phyloP scores from a whole-genome alignment of 1,139 yeast genomes.

The Lodderomyces metapsilosis region DNA sequence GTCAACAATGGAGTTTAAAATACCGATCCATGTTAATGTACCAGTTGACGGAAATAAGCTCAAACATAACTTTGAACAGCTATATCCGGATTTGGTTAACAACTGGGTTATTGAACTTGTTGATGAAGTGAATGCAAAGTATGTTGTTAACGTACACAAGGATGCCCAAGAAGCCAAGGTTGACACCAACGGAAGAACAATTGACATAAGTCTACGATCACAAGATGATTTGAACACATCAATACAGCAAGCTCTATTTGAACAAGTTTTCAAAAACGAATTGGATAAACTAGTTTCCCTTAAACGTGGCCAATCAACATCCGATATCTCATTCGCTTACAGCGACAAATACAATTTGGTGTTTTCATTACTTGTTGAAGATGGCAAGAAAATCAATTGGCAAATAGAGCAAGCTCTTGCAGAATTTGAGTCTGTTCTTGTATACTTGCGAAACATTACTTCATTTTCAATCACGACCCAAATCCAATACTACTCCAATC shows the following conservation, averaged over 20 bases:
- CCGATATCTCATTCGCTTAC: slow-evolving; percentile 49
- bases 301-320: slow-evolving; percentile 11
- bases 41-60: slow-evolving; percentile 30
- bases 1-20: slow-evolving; percentile 36
- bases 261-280: slow-evolving; percentile 38
- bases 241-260: slow-evolving; percentile 23
- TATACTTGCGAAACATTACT: slow-evolving; percentile 42
- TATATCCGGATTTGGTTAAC: slow-evolving; percentile 21
- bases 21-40: slow-evolving; percentile 63
- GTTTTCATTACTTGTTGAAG: slow-evolving; percentile 52
- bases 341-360: slow-evolving; percentile 66
- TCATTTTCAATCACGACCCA: slow-evolving; percentile 80
- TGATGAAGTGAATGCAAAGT: slow-evolving; percentile 15
- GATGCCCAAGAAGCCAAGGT: background rate
- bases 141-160: background rate
- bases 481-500: slow-evolving; percentile 63
- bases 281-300: slow-evolving; percentile 15
- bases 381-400: slow-evolving; percentile 41
- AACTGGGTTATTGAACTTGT: slow-evolving; percentile 30
- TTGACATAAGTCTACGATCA: background rate
- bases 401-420: slow-evolving; percentile 30
- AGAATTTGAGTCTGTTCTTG: slow-evolving; percentile 28
- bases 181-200: background rate
- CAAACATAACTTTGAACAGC: slow-evolving; percentile 21
- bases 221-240: background rate